Percentiles rank a stretch among this genome's conserved stretches.
phyloP scores from a whole-genome alignment of 805 yeast species.

The Metschnikowia baotianmanensis region DNA sequence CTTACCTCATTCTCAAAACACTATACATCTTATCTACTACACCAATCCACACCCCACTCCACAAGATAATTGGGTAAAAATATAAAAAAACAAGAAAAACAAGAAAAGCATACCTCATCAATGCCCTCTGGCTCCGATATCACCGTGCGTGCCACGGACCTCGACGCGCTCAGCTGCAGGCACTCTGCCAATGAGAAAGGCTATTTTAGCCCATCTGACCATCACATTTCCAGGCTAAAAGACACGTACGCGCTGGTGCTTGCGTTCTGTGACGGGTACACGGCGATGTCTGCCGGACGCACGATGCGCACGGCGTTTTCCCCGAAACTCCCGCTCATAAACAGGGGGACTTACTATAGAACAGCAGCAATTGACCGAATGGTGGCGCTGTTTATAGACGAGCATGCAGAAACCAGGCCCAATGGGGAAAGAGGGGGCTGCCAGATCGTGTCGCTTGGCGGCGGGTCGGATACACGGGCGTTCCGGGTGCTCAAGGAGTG shows the following conservation, averaged over 20 bases:
- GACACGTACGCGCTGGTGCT: constrained; percentile 36
- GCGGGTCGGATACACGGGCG: constrained; percentile 75
- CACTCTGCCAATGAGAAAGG: constrained; percentile 47
- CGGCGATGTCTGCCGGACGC: constrained; percentile 39
- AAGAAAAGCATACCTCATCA: background rate
- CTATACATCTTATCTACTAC: too few relatives aligned
- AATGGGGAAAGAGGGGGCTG: too few relatives aligned
- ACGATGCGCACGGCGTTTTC: constrained; percentile 38
- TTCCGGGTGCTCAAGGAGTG: constrained; percentile 55
- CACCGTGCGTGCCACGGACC: constrained; percentile 57
- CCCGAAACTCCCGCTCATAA: constrained; percentile 61
- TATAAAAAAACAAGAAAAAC: background rate
- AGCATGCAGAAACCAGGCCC: too few relatives aligned
- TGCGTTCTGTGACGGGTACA: constrained; percentile 39
- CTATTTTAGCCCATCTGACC: constrained; percentile 45
- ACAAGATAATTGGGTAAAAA: too few relatives aligned
- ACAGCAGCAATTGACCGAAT: constrained; percentile 51
- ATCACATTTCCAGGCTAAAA: constrained; percentile 32
- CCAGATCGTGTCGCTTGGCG: constrained; percentile 71
- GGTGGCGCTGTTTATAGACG: constrained; percentile 39
- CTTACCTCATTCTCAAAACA: too few relatives aligned
- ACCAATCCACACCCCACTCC: too few relatives aligned
- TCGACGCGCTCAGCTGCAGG: constrained; percentile 70
- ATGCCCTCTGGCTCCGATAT: too few relatives aligned
- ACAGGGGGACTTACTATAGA: constrained; percentile 67